Evolutionary conservation across 441 rosid genomes (phyloP).

Genomic region (Codiaeum variegatum): DNA sequence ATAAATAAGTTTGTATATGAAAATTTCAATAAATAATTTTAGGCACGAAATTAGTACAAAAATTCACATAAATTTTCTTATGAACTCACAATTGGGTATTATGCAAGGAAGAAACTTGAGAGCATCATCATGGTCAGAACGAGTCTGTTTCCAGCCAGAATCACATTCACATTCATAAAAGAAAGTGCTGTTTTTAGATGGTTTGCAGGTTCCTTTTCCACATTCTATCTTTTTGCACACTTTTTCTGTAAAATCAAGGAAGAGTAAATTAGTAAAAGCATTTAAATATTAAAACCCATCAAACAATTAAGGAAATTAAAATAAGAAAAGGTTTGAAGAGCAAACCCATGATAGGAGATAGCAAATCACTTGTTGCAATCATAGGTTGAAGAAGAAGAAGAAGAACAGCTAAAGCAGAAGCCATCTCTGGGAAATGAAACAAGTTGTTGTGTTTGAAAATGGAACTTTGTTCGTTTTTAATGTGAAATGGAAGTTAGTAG

Average conservation of each 20-base stretch:
- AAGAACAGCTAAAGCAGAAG: conserved; percentile 9
- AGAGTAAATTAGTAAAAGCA: neutral
- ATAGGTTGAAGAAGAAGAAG: conserved; percentile 35
- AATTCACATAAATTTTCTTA: neutral
- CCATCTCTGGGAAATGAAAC: conserved; percentile 19
- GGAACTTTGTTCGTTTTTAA: neutral
- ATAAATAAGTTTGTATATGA: too few species aligned
- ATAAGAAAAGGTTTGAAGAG: neutral
- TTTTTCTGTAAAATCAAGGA: conserved; percentile 36
- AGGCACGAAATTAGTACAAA: neutral
- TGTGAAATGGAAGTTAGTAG: neutral
- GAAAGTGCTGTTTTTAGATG: conserved; percentile 34
- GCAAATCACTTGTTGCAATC: conserved; percentile 31
- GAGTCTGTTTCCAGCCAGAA: conserved; percentile 67
- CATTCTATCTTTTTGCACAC: conserved; percentile 56
- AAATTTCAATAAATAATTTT: neutral
- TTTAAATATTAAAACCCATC: conserved; percentile 10
- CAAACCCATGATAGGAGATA: conserved; percentile 55
- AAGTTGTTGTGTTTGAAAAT: neutral
- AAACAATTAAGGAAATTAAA: neutral
- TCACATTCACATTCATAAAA: conserved; percentile 61
- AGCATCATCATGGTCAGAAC: conserved; percentile 22
- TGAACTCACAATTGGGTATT: conserved; percentile 66
- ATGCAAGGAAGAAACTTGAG: conserved; percentile 84
- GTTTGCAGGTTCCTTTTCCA: conserved; percentile 72